A percentile compares a stretch with the other conserved stretches of the same genome.
phyloP scores from a whole-genome alignment of 1,284 basidiomycete species.

The Rhodofomes roseus region DNA sequence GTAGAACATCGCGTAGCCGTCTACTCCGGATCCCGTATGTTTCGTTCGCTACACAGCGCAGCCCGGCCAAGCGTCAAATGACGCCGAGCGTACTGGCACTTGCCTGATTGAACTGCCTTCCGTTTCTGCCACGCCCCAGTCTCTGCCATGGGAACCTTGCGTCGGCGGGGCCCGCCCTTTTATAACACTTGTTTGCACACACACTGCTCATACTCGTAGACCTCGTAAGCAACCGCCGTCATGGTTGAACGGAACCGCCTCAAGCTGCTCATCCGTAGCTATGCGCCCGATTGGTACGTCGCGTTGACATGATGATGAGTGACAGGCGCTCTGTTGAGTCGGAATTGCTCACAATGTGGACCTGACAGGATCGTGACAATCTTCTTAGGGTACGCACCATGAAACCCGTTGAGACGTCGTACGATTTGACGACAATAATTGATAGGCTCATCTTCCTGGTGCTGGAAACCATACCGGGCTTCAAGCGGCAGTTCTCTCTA shows the following conservation, averaged over 20 bases:
- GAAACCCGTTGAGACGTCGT: not conserved
- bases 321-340: no score
- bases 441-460: conserved; percentile 50
- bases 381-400: conserved; percentile 56
- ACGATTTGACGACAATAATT: conserved; percentile 37
- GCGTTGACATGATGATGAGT: not conserved
- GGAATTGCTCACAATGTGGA: not conserved
- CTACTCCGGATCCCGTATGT: not conserved
- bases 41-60: not conserved
- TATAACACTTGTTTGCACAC: not conserved
- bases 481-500: conserved; percentile 81
- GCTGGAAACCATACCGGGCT: conserved; percentile 74
- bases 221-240: not conserved
- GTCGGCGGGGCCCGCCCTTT: not conserved
- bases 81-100: not conserved
- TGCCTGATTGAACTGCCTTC: not conserved
- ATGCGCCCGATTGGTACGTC: conserved; percentile 72
- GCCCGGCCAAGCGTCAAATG: not conserved
- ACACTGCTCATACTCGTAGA: not conserved
- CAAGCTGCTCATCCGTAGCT: conserved; percentile 47
- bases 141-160: not conserved
- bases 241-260: conserved; percentile 6
- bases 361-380: conserved; percentile 62
- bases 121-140: not conserved
- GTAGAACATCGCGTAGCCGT: not conserved